Evolutionary conservation across 2,329 filamentous ascomycete species (phyloP), one percentile per base, ranked within the genome.

Genomic region (Pseudophaeomoniella oleicola): DNA sequence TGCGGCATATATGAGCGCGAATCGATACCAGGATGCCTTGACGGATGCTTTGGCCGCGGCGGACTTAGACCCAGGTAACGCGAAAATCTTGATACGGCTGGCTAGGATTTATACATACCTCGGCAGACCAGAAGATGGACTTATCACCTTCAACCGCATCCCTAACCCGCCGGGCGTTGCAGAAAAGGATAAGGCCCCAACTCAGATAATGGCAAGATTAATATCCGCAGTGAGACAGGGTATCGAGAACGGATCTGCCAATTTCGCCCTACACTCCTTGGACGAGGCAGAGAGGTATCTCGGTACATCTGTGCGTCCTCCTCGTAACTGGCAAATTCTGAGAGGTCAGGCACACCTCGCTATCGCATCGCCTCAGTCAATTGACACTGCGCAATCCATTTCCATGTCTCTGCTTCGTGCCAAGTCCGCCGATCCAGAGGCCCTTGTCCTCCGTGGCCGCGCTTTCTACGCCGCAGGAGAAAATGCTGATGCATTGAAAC

Each of bases 371-470:
- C 72, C 78, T 40, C 94, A 94, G 59, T 78, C 85, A 9, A 66
- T 94, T 5, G 87, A 86, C 19, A 87, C 94, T 57, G 88, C 86
- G 4, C 85, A 93, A 60, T 92, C 87, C 54, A 76, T 96, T 37
- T 86, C 86, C 49, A 94, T 94, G 75, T 74, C 73, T 2, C 62
- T 98, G 48, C 68, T 98, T 43, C 76, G 90, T 37, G 69, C 72
- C 53, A 96, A 96, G 64, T 85, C 69, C 56, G 81, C 88, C 54
- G 90, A 98, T 52, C 87, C 90, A 2, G 90, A 98, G 61, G 90
- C 88, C 1, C 66, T 98, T 44, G 83, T 94, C 4, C 72, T 98
- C 36, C 76, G 88, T 34, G 90, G 88, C 16, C 76, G 86, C 44
- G 81, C 85, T 12, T 70, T 94, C 35, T 96, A 96, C 51, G 79